Percentiles rank a stretch among this genome's conserved stretches.
Conservation (phyloP, 2,329 filamentous ascomycete species). For the Setomelanomma holmii region DNA sequence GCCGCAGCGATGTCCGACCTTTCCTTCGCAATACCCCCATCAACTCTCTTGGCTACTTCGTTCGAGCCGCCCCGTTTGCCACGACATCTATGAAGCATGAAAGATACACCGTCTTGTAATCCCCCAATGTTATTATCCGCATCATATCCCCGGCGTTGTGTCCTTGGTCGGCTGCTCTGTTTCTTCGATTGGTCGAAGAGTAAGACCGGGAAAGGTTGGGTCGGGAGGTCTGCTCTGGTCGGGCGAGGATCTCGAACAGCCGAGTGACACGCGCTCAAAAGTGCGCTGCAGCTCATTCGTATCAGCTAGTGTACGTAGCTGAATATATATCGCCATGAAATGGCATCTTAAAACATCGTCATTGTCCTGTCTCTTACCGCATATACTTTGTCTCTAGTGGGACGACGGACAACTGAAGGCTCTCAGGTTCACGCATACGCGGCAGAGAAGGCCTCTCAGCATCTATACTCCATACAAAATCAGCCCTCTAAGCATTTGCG, state of each 20-base stretch:
- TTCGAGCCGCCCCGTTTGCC: conserved; percentile 35
- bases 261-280: conserved; percentile 17
- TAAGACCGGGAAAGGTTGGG: conserved; percentile 29
- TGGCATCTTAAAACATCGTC: conserved; percentile 8
- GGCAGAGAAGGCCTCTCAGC: too few relatives aligned
- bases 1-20: conserved; percentile 19
- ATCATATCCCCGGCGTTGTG: conserved; percentile 52
- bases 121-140: conserved; percentile 43
- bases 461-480: too few relatives aligned
- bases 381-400: too few relatives aligned
- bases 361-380: not conserved
- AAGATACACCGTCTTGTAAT: conserved; percentile 54
- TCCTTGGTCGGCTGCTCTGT: conserved; percentile 36
- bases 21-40: conserved; percentile 33
- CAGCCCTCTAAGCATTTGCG: too few relatives aligned
- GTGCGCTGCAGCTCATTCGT: conserved; percentile 15
- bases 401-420: too few relatives aligned
- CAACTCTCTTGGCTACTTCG: conserved; percentile 14
- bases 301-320: conserved; percentile 33
- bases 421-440: not conserved
- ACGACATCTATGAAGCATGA: conserved; percentile 48
- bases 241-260: conserved; percentile 19
- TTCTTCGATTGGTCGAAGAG: conserved; percentile 22
- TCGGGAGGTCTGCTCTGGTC: conserved; percentile 24
- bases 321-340: conserved; percentile 32